These are phyloP conservation scores for Ophiostoma tasmaniense DNA, from an alignment of 2,329 filamentous ascomycete genomes.

Conservation along the genomic window DNA sequence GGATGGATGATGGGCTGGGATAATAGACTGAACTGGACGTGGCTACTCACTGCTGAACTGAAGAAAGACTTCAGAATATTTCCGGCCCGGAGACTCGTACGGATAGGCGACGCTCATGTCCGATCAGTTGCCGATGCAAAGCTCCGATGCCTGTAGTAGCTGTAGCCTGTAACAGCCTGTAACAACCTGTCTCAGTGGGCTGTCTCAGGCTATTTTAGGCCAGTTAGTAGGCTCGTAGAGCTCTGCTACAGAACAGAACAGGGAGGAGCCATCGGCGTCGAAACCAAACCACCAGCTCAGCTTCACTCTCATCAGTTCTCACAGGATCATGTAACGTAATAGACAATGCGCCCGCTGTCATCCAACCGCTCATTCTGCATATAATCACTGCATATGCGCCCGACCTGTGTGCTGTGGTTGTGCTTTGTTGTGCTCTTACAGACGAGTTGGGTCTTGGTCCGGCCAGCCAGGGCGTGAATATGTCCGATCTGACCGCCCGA, in stretches of 20 bases:
- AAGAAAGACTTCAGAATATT: background rate
- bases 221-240: too few relatives aligned
- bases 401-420: too few relatives aligned
- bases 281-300: background rate
- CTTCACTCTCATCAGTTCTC: background rate
- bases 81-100: background rate
- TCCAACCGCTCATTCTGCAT: too few relatives aligned
- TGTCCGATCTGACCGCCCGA: background rate
- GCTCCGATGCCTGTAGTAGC: background rate
- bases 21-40: background rate
- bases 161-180: too few relatives aligned
- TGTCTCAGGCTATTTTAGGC: too few relatives aligned
- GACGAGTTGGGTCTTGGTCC: background rate
- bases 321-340: background rate
- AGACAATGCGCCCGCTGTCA: background rate
- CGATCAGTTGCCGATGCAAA: constrained; percentile 3
- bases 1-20: background rate
- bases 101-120: background rate
- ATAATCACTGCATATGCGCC: background rate
- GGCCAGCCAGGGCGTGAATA: background rate
- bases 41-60: background rate
- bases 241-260: too few relatives aligned
- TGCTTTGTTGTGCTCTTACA: too few relatives aligned
- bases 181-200: background rate
- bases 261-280: background rate